Conservation (phyloP, 768 basidiomycete genomes). For the Coprinellus aureogranulatus region DNA sequence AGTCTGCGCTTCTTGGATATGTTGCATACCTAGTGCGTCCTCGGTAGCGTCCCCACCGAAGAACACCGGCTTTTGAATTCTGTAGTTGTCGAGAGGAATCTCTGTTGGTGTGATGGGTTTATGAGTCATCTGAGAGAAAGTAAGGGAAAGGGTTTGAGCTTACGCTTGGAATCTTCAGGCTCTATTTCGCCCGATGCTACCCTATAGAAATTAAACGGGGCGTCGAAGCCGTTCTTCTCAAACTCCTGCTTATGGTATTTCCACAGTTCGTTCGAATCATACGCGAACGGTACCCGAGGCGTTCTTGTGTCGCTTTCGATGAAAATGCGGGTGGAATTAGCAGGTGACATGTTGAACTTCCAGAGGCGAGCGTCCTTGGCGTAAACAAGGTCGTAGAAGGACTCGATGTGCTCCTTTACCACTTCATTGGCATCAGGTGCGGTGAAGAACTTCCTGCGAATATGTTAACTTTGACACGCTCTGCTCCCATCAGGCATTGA, state of each 20-base stretch:
- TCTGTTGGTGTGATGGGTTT: too few species aligned
- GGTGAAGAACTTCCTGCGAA: constrained; percentile 32
- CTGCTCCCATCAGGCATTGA: neutral
- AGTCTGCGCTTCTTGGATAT: constrained; percentile 9
- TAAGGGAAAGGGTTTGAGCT: too few species aligned
- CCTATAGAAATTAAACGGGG: constrained; percentile 36
- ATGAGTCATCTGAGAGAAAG: too few species aligned
- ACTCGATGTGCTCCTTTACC: constrained; percentile 41
- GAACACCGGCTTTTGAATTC: constrained; percentile 33
- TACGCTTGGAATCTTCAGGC: constrained; percentile 32
- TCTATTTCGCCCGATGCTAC: constrained; percentile 17
- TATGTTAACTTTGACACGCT: too few species aligned
- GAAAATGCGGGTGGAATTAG: constrained; percentile 13
- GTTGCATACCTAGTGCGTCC: constrained; percentile 28
- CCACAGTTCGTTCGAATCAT: neutral
- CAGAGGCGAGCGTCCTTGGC: constrained; percentile 13
- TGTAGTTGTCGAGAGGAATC: constrained; percentile 23
- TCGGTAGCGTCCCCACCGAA: constrained; percentile 25
- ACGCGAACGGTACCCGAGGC: neutral
- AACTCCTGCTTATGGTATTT: constrained; percentile 27
- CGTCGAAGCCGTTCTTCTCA: constrained; percentile 26
- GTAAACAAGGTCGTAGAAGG: constrained; percentile 33
- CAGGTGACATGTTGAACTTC: constrained; percentile 8
- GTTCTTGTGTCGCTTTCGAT: constrained; percentile 8
- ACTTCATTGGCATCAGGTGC: constrained; percentile 31